Conservation (phyloP, 306 rosid genomes). For the Herpetospermum pedunculosum region DNA sequence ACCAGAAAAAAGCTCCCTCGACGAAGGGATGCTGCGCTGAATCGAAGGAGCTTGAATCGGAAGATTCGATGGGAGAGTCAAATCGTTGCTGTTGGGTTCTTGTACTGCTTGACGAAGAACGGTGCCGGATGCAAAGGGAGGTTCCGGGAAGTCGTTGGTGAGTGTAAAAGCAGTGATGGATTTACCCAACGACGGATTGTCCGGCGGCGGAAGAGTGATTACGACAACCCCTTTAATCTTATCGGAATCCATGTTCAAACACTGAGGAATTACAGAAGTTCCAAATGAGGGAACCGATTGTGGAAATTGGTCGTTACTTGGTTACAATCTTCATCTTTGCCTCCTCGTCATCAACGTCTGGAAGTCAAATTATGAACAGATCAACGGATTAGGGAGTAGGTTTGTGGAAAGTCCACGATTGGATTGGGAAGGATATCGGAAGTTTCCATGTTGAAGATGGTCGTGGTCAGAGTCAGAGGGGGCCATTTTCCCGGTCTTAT, state of each 20-base stretch:
- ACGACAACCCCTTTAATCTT: constrained; percentile 44
- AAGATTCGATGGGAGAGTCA: background rate
- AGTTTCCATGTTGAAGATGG: background rate
- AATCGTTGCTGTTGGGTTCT: background rate
- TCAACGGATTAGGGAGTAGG: background rate
- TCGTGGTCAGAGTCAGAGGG: background rate
- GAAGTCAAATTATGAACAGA: background rate
- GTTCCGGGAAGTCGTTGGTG: constrained; percentile 23
- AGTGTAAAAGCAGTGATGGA: constrained; percentile 63
- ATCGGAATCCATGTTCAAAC: constrained; percentile 35
- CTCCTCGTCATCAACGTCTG: background rate
- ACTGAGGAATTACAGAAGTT: background rate
- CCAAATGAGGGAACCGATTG: background rate
- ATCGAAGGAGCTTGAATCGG: constrained; percentile 21
- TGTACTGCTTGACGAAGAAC: constrained; percentile 7
- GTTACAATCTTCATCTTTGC: background rate
- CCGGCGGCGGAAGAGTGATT: constrained; percentile 72
- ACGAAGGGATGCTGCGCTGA: constrained; percentile 18
- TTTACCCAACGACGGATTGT: constrained; percentile 71
- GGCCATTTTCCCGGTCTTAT: background rate
- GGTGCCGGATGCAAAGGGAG: background rate
- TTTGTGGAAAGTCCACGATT: background rate
- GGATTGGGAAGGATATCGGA: background rate
- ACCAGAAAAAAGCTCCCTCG: constrained; percentile 15
- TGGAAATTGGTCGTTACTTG: background rate